These are phyloP conservation scores for Saccharomyces uvarum DNA, from an alignment of 1,139 yeast species.

Conservation along the genomic window DNA sequence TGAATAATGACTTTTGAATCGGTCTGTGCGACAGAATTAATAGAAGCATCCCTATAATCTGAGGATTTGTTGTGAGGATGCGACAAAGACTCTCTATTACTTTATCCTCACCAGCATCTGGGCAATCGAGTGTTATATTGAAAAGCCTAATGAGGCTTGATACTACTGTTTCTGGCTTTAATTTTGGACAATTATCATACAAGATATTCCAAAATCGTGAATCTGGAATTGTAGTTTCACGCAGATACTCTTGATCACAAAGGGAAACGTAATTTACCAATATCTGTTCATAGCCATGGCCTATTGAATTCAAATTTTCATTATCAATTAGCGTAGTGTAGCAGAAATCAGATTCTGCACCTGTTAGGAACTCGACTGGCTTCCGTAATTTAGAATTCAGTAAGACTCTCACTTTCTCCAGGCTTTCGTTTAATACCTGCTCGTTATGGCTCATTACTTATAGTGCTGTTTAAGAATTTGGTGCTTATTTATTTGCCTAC, in stretches of 20 bases:
- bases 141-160: neutral
- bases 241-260: neutral
- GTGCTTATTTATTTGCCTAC: neutral
- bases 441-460: neutral
- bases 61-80: neutral
- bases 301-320: neutral
- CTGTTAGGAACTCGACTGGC: neutral
- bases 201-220: neutral
- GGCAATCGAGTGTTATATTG: neutral
- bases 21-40: neutral
- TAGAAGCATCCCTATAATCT: neutral
- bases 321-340: neutral
- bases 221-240: neutral
- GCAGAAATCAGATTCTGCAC: neutral
- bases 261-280: neutral
- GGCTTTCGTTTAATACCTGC: neutral
- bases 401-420: neutral
- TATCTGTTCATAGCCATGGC: neutral
- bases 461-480: neutral
- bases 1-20: slow-evolving; percentile 5
- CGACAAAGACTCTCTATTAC: neutral
- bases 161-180: neutral
- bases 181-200: slow-evolving; percentile 1
- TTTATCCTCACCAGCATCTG: slow-evolving; percentile 3
- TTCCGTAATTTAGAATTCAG: neutral